Evolutionary conservation across 129 eudicot genomes (phyloP).

Genomic region (Erigeron canadensis): DNA sequence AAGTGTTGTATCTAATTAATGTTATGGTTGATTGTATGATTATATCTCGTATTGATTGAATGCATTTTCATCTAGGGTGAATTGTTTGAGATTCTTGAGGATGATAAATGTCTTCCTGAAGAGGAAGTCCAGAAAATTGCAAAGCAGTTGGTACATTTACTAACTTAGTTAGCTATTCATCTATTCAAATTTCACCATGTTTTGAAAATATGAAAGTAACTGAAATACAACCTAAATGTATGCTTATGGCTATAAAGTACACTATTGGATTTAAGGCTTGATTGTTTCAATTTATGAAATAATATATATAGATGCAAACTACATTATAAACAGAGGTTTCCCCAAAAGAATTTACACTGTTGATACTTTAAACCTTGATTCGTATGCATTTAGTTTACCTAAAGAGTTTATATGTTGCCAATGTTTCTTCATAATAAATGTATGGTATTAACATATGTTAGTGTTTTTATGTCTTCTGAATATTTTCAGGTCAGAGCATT

Average conservation of each 20-base stretch:
- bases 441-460: neutral
- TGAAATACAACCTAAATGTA: too few species aligned
- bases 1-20: neutral
- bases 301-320: neutral
- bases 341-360: neutral
- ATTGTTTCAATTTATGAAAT: neutral
- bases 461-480: constrained; percentile 16
- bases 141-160: constrained; percentile 78
- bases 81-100: constrained; percentile 93
- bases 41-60: constrained; percentile 5
- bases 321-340: neutral
- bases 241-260: neutral
- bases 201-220: too few species aligned
- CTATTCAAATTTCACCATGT: neutral
- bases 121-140: constrained; percentile 96
- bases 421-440: neutral
- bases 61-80: constrained; percentile 62
- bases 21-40: constrained; percentile 1
- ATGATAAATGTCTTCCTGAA: constrained; percentile 96
- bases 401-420: constrained; percentile 3
- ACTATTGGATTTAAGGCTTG: neutral
- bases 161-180: constrained; percentile 5
- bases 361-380: neutral
- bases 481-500: constrained; percentile 81
- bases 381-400: constrained; percentile 5